Evolutionary conservation across 768 basidiomycete species (phyloP), one percentile per base, ranked within the genome.

Genomic region (Multifurca ochricompacta): DNA sequence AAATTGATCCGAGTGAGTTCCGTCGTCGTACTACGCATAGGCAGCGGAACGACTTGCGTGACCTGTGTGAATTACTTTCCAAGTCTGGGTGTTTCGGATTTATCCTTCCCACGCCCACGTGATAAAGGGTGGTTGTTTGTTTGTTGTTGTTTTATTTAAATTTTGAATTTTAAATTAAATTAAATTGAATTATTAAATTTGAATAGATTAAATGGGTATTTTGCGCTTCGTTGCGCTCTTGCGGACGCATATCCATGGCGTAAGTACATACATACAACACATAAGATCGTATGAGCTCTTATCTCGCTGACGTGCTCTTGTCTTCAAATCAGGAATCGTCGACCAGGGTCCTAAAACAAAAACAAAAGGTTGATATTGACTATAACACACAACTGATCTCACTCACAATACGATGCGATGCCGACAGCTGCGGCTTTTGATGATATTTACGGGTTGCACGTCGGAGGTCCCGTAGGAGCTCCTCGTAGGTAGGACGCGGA

Each of bases 351-450:
- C 56, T 57, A 27, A 35, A 5, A n/a, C n/a, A n/a, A n/a, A n/a
- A n/a, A n/a, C n/a, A 6, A 27, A 9, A 18, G 23, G 27, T 52
- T 8, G 18, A 37, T 21, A 30, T 47, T 39, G 8, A 40, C 19
- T 23, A 6, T 41, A n/a, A 16, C 27, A 35, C 23, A 18, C 21
- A 19, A n/a, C 3, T 39, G 31, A 51, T 16, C 10, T 40, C 45
- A 59, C 60, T 18, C 40, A 61, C 60, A 18, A 61, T 59, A 8
- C 19, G 53, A 47, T 61, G 60, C 16, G 60, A 55, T 7, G 60
- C 47, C 25, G 60, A 55, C 50, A 61, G 19, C 27, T 61, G 60
- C 30, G 60, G 58, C 41, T 59, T 61, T 43, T 61, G 60, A 25
- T 59, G 27, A 18, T 61, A 59, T 14, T 61, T 55, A 3, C 50